Evolutionary conservation across 495 filamentous ascomycete species (phyloP).

Genomic region (Penicillium soppii): DNA sequence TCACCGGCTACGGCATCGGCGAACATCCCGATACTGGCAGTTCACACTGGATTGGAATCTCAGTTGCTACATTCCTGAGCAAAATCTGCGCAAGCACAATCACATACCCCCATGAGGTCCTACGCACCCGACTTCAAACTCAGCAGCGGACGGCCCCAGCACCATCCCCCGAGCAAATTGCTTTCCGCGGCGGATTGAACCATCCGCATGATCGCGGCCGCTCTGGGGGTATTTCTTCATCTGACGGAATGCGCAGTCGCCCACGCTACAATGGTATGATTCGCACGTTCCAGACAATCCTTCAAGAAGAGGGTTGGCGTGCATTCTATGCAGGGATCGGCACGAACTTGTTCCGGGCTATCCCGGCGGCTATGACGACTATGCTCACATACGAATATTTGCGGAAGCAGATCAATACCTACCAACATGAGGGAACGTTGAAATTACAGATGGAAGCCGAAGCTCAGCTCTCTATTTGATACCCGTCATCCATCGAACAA

Average conservation of each 20-base stretch:
- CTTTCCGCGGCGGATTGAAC: slow-evolving; percentile 64
- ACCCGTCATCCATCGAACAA: slow-evolving; percentile 5
- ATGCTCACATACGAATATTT: slow-evolving; percentile 95
- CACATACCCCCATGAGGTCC: slow-evolving; percentile 96
- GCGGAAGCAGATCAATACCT: slow-evolving; percentile 54
- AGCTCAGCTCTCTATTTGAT: slow-evolving; percentile 21
- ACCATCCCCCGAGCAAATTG: slow-evolving; percentile 50
- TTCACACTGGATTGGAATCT: slow-evolving; percentile 70
- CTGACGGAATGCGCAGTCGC: slow-evolving; percentile 55
- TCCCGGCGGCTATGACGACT: slow-evolving; percentile 93
- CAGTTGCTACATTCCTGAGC: slow-evolving; percentile 86
- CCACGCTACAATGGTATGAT: slow-evolving; percentile 80
- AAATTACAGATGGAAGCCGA: slow-evolving; percentile 31
- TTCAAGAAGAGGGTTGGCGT: slow-evolving; percentile 90
- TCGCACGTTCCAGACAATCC: slow-evolving; percentile 79
- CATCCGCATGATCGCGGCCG: slow-evolving; percentile 43
- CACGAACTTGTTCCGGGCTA: slow-evolving; percentile 93
- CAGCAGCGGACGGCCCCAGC: slow-evolving; percentile 61
- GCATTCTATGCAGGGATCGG: slow-evolving; percentile 98
- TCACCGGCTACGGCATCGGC: slow-evolving; percentile 86
- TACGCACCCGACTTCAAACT: slow-evolving; percentile 85
- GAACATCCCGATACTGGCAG: slow-evolving; percentile 57
- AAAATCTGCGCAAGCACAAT: slow-evolving; percentile 93
- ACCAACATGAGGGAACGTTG: slow-evolving; percentile 50
- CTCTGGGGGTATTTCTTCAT: slow-evolving; percentile 47